Base-by-base conservation (phyloP, 2,329 filamentous ascomycete species). In the Venturia aucupariae region DNA sequence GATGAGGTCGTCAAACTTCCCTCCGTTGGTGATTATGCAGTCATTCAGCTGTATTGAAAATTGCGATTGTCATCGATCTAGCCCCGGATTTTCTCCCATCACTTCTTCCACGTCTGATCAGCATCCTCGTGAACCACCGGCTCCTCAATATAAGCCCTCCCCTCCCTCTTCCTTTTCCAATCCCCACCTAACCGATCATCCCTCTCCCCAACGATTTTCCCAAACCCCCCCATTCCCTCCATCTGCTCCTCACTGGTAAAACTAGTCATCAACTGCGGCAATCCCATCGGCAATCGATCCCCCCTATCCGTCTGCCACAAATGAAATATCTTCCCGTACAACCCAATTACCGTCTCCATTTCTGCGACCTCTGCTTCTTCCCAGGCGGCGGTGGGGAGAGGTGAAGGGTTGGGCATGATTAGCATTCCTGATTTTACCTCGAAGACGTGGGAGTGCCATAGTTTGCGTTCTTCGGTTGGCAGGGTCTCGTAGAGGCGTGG, bases 281-380 rank as follows among this genome's bases (percentile, higher is more conserved):
- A 72, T 0, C 86, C 86, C 67, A 88, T 71, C 1, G 86, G 86
- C 63, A 88, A 69, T 62, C 77, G 74, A 70, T 93, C 85, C 0
- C 90, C 90, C 6, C 83, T 79, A 75, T 95, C 90, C 19, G 88
- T 84, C 80, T 95, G 90, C 91, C 92, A 96, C 51, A 94, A 79
- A 73, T 96, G 90, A 74, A 88, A 94, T 0, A 88, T 85, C 73
- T 96, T 96, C 11, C 91, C 91, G 71, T 95, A 95, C 2, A 94
- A 73, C 0, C 83, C 80, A 3, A 90, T 77, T 0, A 94, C 81
- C 65, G 92, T 81, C 67, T 88, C 84, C 90, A 96, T 94, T 75
- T 93, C 90, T 59, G 83, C 81, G 39, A 84, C 90, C 77, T 96
- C 91, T 1, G 90, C 87, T 4, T 80, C 73, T 67, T 94, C 88